Evolutionary conservation across 2,329 filamentous ascomycete species (phyloP).

Genomic region (Aspergillus sergii): DNA sequence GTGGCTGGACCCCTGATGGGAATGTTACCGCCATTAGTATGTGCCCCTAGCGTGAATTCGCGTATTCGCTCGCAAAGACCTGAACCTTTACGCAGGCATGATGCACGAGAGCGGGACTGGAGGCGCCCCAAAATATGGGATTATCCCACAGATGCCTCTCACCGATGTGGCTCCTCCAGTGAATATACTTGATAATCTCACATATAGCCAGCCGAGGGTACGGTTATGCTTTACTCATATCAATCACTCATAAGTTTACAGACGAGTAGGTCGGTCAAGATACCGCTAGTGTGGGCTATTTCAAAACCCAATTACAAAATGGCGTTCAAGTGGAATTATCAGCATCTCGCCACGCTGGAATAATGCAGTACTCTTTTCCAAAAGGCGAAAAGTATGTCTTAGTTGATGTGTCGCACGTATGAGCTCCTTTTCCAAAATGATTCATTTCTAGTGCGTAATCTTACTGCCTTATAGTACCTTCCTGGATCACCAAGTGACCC

Average conservation of each 20-base stretch:
- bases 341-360: conserved; percentile 61
- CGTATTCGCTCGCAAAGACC: not conserved
- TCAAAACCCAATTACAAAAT: conserved; percentile 60
- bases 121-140: conserved; percentile 44
- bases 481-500: conserved; percentile 44
- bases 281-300: conserved; percentile 64
- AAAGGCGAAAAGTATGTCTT: conserved; percentile 59
- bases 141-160: conserved; percentile 40
- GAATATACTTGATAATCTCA: conserved; percentile 46
- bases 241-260: not conserved
- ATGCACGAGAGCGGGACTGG: conserved; percentile 56
- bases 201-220: conserved; percentile 61
- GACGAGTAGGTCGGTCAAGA: conserved; percentile 47
- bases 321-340: conserved; percentile 67
- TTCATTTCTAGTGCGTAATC: conserved; percentile 7
- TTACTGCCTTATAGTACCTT: conserved; percentile 47
- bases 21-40: conserved; percentile 52
- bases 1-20: conserved; percentile 51
- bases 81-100: conserved; percentile 22
- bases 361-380: conserved; percentile 68
- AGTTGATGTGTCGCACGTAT: conserved; percentile 58
- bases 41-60: not conserved
- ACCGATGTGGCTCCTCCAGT: conserved; percentile 40
- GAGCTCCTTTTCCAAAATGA: not conserved
- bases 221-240: not conserved